Evolutionary conservation across 345 rosid genomes (phyloP), one percentile per base, ranked within the genome.

Genomic region (Conringia planisiliqua): DNA sequence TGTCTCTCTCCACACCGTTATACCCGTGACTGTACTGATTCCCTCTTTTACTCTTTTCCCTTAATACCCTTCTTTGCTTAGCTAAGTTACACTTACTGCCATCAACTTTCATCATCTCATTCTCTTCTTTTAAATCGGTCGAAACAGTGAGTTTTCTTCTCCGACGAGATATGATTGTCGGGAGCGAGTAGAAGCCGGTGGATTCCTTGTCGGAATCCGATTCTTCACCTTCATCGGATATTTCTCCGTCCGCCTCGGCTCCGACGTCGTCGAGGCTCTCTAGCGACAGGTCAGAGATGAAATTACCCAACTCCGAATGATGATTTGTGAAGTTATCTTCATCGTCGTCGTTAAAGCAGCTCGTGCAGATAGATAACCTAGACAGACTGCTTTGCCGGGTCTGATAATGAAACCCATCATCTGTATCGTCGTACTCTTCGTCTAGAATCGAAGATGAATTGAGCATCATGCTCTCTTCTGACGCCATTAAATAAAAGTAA

Each of bases 341-440:
- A 8, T 76, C 88, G 40, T 81, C 79, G 2, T 85, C 86, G 82
- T 84, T 77, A 75, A 88, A 75, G 46, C 89, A 89, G 64, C 87
- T 88, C 1, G 90, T 86, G 61, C 90, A 91, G 63, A 88, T 39
- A 27, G 98, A 91, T 47, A 91, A 76, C 76, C 97, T 82, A 11
- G 98, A 93, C 54, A 93, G 52, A 73, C 76, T 82, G 62, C 62
- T 82, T 33, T 81, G 87, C 0, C 66, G 68, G 14, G 84, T 85
- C 22, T 80, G 88, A 3, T 82, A 82, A 30, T 64, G 80, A 64
- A 71, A 70, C 65, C 79, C 87, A 73, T 87, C 86, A 62, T 88
- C 86, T 43, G 79, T 83, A 52, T 88, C 87, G 36, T 87, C 88
- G 56, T 83, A 86, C n/a, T 80, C 83, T 10, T 83, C 90, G 7